Evolutionary conservation across 495 filamentous ascomycete species (phyloP), one percentile per base, ranked within the genome.

Genomic region (Aspergillus cristatus): DNA sequence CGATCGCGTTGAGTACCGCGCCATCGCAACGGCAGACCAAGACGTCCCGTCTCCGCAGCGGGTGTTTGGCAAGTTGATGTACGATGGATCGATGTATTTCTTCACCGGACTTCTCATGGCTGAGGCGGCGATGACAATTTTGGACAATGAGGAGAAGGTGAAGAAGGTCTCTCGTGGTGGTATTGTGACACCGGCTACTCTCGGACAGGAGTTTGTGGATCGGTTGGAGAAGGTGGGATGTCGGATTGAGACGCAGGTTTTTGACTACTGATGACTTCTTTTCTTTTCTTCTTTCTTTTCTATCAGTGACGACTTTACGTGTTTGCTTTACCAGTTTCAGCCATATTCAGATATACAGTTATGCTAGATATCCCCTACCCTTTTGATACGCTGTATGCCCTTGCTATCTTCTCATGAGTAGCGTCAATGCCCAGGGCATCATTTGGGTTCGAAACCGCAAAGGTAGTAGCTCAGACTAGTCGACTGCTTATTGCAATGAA

Each of bases 151-250:
- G 34, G 50, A 75, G 22, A 69, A 70, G 15, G 55, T 71, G 8
- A 72, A 66, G 37, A 68, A 70, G 45, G 63, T 73, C 14, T 65
- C 84, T 1, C 63, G 71, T 0, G 80, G 84, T 16, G 85, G 85
- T 7, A 63, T 93, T 16, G 76, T 87, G 14, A 95, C 87, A 1
- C 72, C 87, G n/a, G 82, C 85, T n/a, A 83, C 75, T 28, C 59
- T 95, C 26, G 87, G 87, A 0, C 81, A 88, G 55, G 65, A 68
- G 18, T 88, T 75, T 50, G 69, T 91, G 40, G 79, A 91, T 50
- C 72, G 83, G 29, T 53, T 90, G 42, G 66, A 74, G 11, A 65
- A 70, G 34, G 72, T 65, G 11, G 83, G 83, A 1, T 75, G 85
- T 41, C 72, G 62, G 34, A 63, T 85, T 37, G 76, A 85, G 33